phyloP scores from a whole-genome alignment of 345 rosid species.

The Camelina neglecta region DNA sequence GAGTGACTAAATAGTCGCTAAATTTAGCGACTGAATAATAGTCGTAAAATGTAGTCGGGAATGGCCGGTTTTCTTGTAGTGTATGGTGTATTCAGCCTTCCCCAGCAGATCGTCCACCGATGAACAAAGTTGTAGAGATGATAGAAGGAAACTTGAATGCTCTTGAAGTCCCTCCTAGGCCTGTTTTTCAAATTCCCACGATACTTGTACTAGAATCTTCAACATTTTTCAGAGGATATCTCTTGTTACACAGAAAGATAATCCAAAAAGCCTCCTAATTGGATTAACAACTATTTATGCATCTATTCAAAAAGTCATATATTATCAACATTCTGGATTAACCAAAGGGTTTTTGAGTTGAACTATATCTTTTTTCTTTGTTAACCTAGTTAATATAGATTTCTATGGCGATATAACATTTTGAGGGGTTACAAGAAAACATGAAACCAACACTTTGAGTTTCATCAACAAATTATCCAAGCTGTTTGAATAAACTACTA shows the following conservation, averaged over 20 bases:
- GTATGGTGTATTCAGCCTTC: slow-evolving; percentile 44
- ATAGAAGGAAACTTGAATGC: slow-evolving; percentile 37
- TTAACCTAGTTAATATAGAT: background rate
- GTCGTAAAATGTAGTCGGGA: no score
- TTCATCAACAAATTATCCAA: background rate
- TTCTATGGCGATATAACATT: background rate
- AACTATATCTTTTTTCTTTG: background rate
- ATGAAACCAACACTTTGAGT: background rate
- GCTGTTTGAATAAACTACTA: background rate
- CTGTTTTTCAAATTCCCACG: background rate
- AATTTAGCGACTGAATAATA: no score
- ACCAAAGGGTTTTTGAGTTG: no score
- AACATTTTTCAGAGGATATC: background rate
- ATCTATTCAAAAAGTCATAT: no score
- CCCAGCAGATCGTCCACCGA: slow-evolving; percentile 37
- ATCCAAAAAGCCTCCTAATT: no score
- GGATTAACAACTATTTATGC: no score
- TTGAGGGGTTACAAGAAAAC: background rate
- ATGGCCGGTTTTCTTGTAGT: no score
- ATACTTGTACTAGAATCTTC: background rate
- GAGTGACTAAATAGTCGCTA: no score
- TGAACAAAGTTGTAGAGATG: slow-evolving; percentile 41
- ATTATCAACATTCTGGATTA: no score
- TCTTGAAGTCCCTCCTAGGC: slow-evolving; percentile 33
- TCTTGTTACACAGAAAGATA: background rate